Base-by-base conservation (phyloP, 768 basidiomycete genomes). In the Suillus subluteus region DNA sequence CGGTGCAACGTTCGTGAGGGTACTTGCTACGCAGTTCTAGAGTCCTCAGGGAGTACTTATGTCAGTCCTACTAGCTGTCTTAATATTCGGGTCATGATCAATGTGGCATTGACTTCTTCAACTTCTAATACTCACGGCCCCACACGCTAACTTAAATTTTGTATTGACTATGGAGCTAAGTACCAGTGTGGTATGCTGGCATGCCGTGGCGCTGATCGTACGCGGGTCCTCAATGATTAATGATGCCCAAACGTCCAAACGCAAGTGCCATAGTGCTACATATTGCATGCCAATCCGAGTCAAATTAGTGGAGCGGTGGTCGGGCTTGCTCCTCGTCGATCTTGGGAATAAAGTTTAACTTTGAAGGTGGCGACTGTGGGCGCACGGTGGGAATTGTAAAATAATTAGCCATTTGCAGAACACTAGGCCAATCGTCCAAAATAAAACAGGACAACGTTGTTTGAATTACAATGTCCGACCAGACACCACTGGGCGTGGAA, bases 281-380 rank as follows among this genome's bases (percentile, higher is more conserved):
- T 26, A 26, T 3, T 16, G 8, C 16, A 32, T 32, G 54, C 8
- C 30, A 54, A 54, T 32, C 18, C 2, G 30, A 32, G 52, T 55
- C 9, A 55, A 21, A 32, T 32, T 55, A 54, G 30, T 54, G 26
- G 30, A 18, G 30, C 16, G 16, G 32, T 32, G 30, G 55, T 12
- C 21, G 55, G 55, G 32, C 11, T 18, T 18, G 18, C 11, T 37
- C 26, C 16, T 40, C 4, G 59, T 43, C 59, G 59, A 61, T 61
- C 59, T 61, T 18, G 41, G 40, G 18, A 41, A 41, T 30, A 43
- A 43, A 43, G 21, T 40, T 61, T 61, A 40, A 30, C 58, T 61
- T 41, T 41, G 58, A 61, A 59, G 58, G 59, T 61, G 41, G 41
- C 12, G 6, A 30, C 21, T 61, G 59, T 61, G 59, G 59, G 59